Evolutionary conservation across 176 grass and related monocot species (phyloP).

Genomic region (Carex parvula): DNA sequence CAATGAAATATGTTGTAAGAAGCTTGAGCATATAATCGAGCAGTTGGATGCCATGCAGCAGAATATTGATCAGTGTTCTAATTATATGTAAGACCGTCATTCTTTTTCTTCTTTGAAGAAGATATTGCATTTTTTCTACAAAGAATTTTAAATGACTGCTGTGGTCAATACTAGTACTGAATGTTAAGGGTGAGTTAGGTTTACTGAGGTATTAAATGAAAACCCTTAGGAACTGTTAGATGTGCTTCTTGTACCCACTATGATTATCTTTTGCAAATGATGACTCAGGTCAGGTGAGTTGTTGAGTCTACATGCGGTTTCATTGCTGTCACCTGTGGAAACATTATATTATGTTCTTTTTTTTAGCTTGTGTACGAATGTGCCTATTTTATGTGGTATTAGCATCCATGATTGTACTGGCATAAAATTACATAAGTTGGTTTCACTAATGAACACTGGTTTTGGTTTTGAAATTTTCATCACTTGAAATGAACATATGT

Average conservation of each 20-base stretch:
- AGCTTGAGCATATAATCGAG: constrained; percentile 70
- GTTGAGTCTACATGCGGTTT: not conserved
- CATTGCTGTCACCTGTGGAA: not conserved
- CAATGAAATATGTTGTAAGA: constrained; percentile 87
- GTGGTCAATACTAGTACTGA: not conserved
- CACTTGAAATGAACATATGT: not conserved
- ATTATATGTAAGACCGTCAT: not conserved
- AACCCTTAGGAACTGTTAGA: not conserved
- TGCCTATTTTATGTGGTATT: not conserved
- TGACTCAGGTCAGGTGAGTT: not conserved
- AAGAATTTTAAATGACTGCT: not conserved
- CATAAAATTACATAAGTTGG: too few relatives aligned
- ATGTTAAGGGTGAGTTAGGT: not conserved
- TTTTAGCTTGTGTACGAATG: not conserved
- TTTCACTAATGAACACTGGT: not conserved
- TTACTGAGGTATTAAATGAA: not conserved
- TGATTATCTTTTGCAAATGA: not conserved
- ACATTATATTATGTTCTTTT: not conserved
- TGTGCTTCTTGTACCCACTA: not conserved
- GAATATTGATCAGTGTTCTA: constrained; percentile 43
- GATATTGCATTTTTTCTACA: not conserved
- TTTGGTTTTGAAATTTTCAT: not conserved
- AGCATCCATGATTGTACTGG: too few relatives aligned
- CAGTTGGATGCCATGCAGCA: constrained; percentile 73
- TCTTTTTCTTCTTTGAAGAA: not conserved